phyloP scores from a whole-genome alignment of 352 stramenopile genomes.

The Globisporangium paroecandrum region DNA sequence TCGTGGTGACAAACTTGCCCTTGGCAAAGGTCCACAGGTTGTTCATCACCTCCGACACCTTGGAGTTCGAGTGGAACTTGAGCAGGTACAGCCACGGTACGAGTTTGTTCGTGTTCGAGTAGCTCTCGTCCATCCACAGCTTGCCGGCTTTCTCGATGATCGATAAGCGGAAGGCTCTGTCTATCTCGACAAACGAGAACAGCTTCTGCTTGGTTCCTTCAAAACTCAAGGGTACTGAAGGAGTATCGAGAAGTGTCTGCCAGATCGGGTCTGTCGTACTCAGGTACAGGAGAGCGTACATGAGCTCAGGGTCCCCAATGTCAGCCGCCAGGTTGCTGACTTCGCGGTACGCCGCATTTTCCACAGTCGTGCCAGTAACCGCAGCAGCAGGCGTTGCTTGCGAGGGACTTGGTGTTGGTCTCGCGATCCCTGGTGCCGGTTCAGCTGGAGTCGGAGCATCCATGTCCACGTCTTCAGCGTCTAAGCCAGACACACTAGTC shows the following conservation, averaged over 20 bases:
- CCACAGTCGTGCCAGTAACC: conserved; percentile 29
- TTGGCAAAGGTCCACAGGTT: conserved; percentile 70
- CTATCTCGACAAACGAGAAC: conserved; percentile 49
- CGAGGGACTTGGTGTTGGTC: background rate
- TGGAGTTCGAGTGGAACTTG: conserved; percentile 71
- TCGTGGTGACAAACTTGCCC: conserved; percentile 25
- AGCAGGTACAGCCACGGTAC: conserved; percentile 75
- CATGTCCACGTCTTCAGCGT: conserved; percentile 25
- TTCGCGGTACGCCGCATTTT: conserved; percentile 81
- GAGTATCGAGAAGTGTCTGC: conserved; percentile 28
- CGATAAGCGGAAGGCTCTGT: conserved; percentile 38
- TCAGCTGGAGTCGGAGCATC: background rate
- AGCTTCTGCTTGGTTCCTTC: background rate
- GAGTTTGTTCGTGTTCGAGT: conserved; percentile 50
- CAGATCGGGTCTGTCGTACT: conserved; percentile 75
- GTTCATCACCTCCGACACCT: conserved; percentile 57
- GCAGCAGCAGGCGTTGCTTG: conserved; percentile 7
- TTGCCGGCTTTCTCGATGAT: conserved; percentile 58
- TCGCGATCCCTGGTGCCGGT: conserved; percentile 6
- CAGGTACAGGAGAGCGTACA: conserved; percentile 80
- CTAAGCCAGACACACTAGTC: conserved; percentile 19
- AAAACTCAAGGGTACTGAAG: background rate
- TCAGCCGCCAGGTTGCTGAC: conserved; percentile 81
- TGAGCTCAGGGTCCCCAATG: conserved; percentile 72
- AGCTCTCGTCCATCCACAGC: conserved; percentile 52